Conservation (phyloP, 371 early-diverging fungal species). For the Mucor racemosus region DNA sequence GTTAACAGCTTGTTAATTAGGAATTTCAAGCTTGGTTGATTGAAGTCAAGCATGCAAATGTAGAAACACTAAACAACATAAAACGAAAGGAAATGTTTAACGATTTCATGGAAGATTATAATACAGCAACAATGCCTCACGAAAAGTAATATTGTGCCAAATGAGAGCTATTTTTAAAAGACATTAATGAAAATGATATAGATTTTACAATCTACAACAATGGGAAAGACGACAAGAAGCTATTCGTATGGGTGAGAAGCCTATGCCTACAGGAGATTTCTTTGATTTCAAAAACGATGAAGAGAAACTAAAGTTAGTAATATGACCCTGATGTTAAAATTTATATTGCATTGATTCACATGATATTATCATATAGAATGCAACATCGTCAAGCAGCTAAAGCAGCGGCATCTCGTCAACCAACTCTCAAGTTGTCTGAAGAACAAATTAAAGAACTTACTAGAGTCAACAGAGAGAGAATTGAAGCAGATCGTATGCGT, state of each 20-base stretch:
- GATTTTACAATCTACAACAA: slow-evolving; percentile 59
- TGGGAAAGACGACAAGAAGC: slow-evolving; percentile 67
- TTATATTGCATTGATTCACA: neutral
- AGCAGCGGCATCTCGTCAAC: slow-evolving; percentile 32
- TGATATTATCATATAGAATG: slow-evolving; percentile 13
- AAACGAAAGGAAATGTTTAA: slow-evolving; percentile 67
- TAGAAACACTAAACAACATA: slow-evolving; percentile 57
- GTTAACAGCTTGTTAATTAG: slow-evolving; percentile 21
- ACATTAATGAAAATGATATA: slow-evolving; percentile 27
- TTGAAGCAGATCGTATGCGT: slow-evolving; percentile 70
- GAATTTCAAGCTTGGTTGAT: slow-evolving; percentile 81
- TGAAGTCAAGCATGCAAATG: slow-evolving; percentile 68
- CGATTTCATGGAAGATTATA: slow-evolving; percentile 81
- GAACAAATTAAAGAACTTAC: slow-evolving; percentile 69
- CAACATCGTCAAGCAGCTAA: slow-evolving; percentile 37
- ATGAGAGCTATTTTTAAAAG: slow-evolving; percentile 20
- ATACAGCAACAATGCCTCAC: slow-evolving; percentile 78
- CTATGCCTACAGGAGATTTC: slow-evolving; percentile 14
- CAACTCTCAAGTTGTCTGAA: slow-evolving; percentile 48
- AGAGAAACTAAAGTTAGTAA: slow-evolving; percentile 46
- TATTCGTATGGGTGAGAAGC: slow-evolving; percentile 58
- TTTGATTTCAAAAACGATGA: slow-evolving; percentile 53
- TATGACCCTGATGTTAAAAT: too few relatives aligned
- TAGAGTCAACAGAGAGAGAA: slow-evolving; percentile 67
- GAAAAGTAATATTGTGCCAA: slow-evolving; percentile 50